Evolutionary conservation across 2,329 filamentous ascomycete genomes (phyloP).

Genomic region (Ceratocystis alfenasii): DNA sequence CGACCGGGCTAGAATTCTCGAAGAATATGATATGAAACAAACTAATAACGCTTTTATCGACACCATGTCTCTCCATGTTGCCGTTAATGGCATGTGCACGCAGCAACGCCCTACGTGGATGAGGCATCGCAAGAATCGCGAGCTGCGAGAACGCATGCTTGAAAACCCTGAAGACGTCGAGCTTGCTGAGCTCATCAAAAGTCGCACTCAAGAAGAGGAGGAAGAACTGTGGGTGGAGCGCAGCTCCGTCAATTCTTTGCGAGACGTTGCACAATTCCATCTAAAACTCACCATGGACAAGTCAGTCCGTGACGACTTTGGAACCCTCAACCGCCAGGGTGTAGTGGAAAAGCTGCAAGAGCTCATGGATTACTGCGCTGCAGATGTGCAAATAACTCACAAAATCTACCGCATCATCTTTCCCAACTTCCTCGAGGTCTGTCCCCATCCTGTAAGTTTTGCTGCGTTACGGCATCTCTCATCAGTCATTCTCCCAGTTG

Average conservation of each 20-base stretch:
- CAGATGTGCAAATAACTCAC: slow-evolving; percentile 86
- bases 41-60: slow-evolving; percentile 80
- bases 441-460: slow-evolving; percentile 95
- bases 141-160: slow-evolving; percentile 67
- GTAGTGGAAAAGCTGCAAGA: slow-evolving; percentile 63
- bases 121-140: slow-evolving; percentile 84
- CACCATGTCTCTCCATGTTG: slow-evolving; percentile 96
- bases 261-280: slow-evolving; percentile 94
- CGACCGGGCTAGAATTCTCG: slow-evolving; percentile 73
- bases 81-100: slow-evolving; percentile 98
- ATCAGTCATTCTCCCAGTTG: slow-evolving; percentile 80
- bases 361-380: slow-evolving; percentile 85
- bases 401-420: slow-evolving; percentile 90
- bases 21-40: slow-evolving; percentile 80
- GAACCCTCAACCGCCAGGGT: slow-evolving; percentile 60
- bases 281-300: slow-evolving; percentile 89
- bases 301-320: slow-evolving; percentile 72
- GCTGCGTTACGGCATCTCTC: slow-evolving; percentile 87
- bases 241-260: slow-evolving; percentile 87
- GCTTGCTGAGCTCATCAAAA: slow-evolving; percentile 57
- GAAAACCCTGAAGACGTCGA: slow-evolving; percentile 59
- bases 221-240: slow-evolving; percentile 91
- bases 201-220: slow-evolving; percentile 64
- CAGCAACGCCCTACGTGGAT: slow-evolving; percentile 94
- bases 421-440: slow-evolving; percentile 75